phyloP scores from a whole-genome alignment of 1,139 yeast genomes.

The Sugiyamaella grinbergsii region DNA sequence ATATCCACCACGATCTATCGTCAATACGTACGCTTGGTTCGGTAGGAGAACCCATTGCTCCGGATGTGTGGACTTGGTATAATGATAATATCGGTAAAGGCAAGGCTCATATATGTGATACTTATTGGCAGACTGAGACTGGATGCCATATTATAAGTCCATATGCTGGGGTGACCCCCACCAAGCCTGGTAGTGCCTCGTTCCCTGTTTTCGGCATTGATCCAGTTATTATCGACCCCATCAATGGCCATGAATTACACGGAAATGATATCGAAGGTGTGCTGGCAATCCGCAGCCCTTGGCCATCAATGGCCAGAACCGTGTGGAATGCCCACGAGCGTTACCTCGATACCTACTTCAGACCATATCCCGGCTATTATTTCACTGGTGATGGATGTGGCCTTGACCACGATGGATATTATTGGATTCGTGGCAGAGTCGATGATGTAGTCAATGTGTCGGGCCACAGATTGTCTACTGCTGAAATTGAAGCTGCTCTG shows the following conservation, averaged over 20 bases:
- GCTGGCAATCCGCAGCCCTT: constrained; percentile 77
- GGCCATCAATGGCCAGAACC: constrained; percentile 99
- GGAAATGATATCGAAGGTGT: constrained; percentile 98
- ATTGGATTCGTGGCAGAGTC: constrained; percentile 97
- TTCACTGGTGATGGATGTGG: constrained; percentile 99
- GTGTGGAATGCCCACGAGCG: constrained; percentile 89
- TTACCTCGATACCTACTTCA: constrained; percentile 87
- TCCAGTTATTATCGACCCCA: constrained; percentile 89
- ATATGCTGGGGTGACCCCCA: constrained; percentile 89
- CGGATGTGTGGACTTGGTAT: constrained; percentile 94
- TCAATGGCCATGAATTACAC: constrained; percentile 72
- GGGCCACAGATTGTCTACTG: constrained; percentile 94
- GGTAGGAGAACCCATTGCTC: constrained; percentile 92
- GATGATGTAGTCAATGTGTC: constrained; percentile 97
- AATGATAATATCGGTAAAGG: constrained; percentile 79
- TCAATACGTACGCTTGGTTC: constrained; percentile 76
- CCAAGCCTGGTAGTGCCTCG: constrained; percentile 96
- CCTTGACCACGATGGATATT: constrained; percentile 93
- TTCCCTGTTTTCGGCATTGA: constrained; percentile 94
- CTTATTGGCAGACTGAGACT: constrained; percentile 98
- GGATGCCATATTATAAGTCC: constrained; percentile 97
- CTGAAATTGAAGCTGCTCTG: constrained; percentile 93
- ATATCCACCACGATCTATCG: constrained; percentile 62
- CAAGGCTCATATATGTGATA: constrained; percentile 80
- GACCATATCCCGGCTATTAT: constrained; percentile 93